Evolutionary conservation across 2,329 filamentous ascomycete species (phyloP), one percentile per base, ranked within the genome.

Genomic region (Moelleriella libera): DNA sequence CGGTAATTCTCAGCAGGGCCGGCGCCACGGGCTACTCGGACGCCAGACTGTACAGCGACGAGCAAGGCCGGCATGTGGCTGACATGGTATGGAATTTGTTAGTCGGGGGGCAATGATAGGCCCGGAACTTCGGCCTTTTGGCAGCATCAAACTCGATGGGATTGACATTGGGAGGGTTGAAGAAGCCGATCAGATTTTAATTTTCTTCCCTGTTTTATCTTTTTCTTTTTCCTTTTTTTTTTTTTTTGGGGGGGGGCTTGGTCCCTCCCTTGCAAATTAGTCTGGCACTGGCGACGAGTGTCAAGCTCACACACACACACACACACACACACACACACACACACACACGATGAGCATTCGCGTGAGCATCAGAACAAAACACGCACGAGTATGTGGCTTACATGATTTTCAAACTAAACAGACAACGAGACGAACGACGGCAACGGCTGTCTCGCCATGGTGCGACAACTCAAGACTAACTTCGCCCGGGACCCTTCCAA

Each of bases 1-100:
- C 80, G 1, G 80, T 87, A 53, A 62, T 86, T 34, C 69, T 87
- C 8, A 85, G 81, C 6, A 69, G 88, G 47, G 83, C 83, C 29
- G 83, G 83, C 37, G 76, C 76, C 3, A 78, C 76, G 1, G 83
- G 83, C 60, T 78, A 68, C 34, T 79, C 85, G 59, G 78, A 76
- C 40, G 80, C 80, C 28, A 83, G 83, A 61, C 58, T 63, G 11
- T 31, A 71, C 67, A 54, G 66, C 39, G 49, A 54, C 3, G 52
- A 63, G 1, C 70, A 67, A 1, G 82, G 81, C 4, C 59, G 67
- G 28, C 58, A 67, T 5, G 72, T 74, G 6, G 83, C 82, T 0
- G 63, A 80, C 46, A 69, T 74, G 11, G 62, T 87, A 49, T 88
- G 83, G 83, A 68, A 74, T 47, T 78, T 79, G 47, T 87, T 85